Conservation (phyloP, 2,329 filamentous ascomycete species). For the Chalaropsis thielavioides region DNA sequence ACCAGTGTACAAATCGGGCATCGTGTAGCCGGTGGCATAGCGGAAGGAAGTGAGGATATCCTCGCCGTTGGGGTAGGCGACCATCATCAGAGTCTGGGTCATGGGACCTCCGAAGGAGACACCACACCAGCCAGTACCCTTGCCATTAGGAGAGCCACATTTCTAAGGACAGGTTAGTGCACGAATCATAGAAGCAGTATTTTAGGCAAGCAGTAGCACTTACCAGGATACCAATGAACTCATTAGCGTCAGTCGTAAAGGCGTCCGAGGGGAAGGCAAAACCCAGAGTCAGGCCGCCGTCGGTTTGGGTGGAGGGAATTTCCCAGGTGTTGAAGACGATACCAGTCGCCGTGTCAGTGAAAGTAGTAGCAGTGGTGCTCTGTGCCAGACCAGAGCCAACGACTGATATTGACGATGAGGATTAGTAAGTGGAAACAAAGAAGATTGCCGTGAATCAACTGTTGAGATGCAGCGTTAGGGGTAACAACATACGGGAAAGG, state of each 20-base stretch:
- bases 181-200: too few species aligned
- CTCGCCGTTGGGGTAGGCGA: constrained; percentile 41
- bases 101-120: constrained; percentile 42
- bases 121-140: constrained; percentile 41
- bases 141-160: constrained; percentile 14
- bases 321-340: constrained; percentile 15
- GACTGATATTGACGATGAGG: background rate
- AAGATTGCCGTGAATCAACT: background rate
- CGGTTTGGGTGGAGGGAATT: background rate
- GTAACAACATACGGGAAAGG: background rate
- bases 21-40: constrained; percentile 43
- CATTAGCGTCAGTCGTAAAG: constrained; percentile 32
- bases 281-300: constrained; percentile 33
- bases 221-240: constrained; percentile 47
- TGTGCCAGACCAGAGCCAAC: constrained; percentile 11
- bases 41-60: constrained; percentile 43
- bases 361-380: constrained; percentile 9
- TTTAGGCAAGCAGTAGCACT: constrained; percentile 17
- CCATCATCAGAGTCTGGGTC: constrained; percentile 42
- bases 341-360: constrained; percentile 10
- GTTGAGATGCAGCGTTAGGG: background rate
- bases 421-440: background rate
- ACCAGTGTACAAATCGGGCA: constrained; percentile 45
- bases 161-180: constrained; percentile 27
- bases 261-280: constrained; percentile 39